Conservation (phyloP, 768 basidiomycete genomes). For the Saitozyma podzolica region DNA sequence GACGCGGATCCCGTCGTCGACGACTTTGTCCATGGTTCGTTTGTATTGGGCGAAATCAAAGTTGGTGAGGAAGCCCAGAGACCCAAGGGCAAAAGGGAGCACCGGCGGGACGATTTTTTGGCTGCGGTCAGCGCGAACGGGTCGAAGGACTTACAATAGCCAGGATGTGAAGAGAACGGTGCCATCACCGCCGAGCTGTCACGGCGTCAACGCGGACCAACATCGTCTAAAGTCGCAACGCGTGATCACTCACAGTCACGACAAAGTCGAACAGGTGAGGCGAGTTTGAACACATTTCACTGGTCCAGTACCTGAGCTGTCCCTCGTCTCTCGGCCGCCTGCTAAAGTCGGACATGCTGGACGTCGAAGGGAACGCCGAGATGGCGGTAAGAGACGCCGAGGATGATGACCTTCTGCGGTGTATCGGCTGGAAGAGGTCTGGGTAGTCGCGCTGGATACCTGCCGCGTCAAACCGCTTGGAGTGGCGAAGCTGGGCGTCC, state of each 20-base stretch:
- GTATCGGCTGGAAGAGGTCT: slow-evolving; percentile 77
- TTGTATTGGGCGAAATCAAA: slow-evolving; percentile 91
- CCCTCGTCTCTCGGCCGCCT: slow-evolving; percentile 64
- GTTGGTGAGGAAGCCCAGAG: slow-evolving; percentile 95
- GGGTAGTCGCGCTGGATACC: slow-evolving; percentile 85
- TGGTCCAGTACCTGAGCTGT: slow-evolving; percentile 95
- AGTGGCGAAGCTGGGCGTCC: slow-evolving; percentile 81
- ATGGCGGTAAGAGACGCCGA: slow-evolving; percentile 52
- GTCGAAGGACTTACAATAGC: slow-evolving; percentile 63
- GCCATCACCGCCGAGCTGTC: slow-evolving; percentile 92
- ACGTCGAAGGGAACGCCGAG: slow-evolving; percentile 60
- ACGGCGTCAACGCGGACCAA: background rate
- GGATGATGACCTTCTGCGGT: slow-evolving; percentile 68
- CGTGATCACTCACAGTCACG: slow-evolving; percentile 69
- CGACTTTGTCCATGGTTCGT: slow-evolving; percentile 80
- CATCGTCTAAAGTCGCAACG: background rate
- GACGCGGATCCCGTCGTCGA: slow-evolving; percentile 92
- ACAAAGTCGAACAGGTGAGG: slow-evolving; percentile 98
- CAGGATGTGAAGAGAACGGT: slow-evolving; percentile 98
- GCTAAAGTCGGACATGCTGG: slow-evolving; percentile 31
- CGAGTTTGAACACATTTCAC: slow-evolving; percentile 86
- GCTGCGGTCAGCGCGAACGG: slow-evolving; percentile 24
- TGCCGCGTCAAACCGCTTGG: slow-evolving; percentile 89
- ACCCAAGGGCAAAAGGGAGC: slow-evolving; percentile 93
- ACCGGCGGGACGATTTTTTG: slow-evolving; percentile 98